Evolutionary conservation across 2,329 filamentous ascomycete species (phyloP), one percentile per base, ranked within the genome.

Genomic region (Penicillium verrucosum): DNA sequence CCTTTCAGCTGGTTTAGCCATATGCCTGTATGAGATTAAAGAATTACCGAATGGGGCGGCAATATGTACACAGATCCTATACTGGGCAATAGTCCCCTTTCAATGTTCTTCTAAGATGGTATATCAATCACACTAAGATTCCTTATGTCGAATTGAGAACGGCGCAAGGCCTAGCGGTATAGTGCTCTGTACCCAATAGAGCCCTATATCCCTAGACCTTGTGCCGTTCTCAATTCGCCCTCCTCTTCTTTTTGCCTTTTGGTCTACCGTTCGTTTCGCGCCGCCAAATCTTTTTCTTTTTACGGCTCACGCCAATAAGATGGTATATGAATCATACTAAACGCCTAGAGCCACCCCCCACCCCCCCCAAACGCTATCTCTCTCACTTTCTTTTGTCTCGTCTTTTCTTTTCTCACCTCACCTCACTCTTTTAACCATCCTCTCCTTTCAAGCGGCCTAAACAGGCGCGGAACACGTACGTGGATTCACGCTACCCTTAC

Each of bases 101-200:
- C 32, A 12, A 44, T 5, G 16, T 44, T 7, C 10, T 41, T 41
- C 1, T 7, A 21, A 4, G 11, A 2, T n/a, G 7, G 23, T 44
- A 21, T 30, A 44, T 8, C 10, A 30, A 21, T 27, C 3, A 7
- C 16, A 12, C 18, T 21, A 44, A 5, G 3, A 30, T 18, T 5
- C 0, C n/a, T 10, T 11, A 2, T 8, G 2, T 1, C 6, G 7
- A 7, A 8, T 30, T 4, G 2, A 2, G 1, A 10, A 18, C 3
- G 10, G 16, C 0, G 3, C 29, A 1, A 18, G 14, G 4, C n/a
- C 27, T 30, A 30, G n/a, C 27, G 27, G 42, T 30, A 44, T 29
- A 44, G 10, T 44, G 11, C 42, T 14, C 10, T 30, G 2, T 21
- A 21, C 3, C 21, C 42, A 44, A 27, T 30, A n/a, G n/a, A 10